Base-by-base conservation (phyloP, 371 early-diverging fungal genomes). In the Apophysomyces variabilis region DNA sequence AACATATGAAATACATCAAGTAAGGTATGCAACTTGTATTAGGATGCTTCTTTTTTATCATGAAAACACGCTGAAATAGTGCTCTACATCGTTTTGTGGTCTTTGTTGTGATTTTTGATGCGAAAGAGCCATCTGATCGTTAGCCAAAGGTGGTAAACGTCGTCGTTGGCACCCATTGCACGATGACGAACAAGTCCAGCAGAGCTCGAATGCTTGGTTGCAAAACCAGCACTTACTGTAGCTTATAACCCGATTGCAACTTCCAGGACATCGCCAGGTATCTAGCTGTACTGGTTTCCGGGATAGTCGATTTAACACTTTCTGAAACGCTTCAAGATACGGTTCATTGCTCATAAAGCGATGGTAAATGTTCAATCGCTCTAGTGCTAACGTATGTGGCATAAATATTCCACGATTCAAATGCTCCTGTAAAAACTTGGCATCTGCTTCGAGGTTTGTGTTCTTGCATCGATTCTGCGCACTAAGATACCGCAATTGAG, bases 371-470 rank as follows among this genome's bases (percentile, higher is more conserved):
- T 69, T 62, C 14, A 78, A 39, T n/a, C 64, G 65, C 43, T 74
- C 66, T 0, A 83, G 61, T 8, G 68, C 60, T 8, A 83, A 60
- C 3, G 75, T 65, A 0, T 61, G 35, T 1, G 73, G 67, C 21
- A 61, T 47, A 12, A 80, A 56, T 12, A 66, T 57, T 38, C 68
- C 76, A 16, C 56, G 41, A 35, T 70, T 74, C 14, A 80, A 18
- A 63, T 74, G 67, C 35, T 80, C 78, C 38, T 76, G 78, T 26
- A 83, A 45, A 14, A 80, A 39, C 57, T 78, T 77, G 7, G 80
- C 68, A 35, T 80, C 80, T 0, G 76, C 71, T 61, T 76, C 75
- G 13, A 83, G 14, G 41, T 73, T 72, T 3, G 78, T 78, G 7
- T 71, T 80, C 36, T 73, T 70, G 45, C 76, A 68, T 35, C 80